phyloP scores from a whole-genome alignment of 169 alveolate species.

The Plasmodium relictum region DNA sequence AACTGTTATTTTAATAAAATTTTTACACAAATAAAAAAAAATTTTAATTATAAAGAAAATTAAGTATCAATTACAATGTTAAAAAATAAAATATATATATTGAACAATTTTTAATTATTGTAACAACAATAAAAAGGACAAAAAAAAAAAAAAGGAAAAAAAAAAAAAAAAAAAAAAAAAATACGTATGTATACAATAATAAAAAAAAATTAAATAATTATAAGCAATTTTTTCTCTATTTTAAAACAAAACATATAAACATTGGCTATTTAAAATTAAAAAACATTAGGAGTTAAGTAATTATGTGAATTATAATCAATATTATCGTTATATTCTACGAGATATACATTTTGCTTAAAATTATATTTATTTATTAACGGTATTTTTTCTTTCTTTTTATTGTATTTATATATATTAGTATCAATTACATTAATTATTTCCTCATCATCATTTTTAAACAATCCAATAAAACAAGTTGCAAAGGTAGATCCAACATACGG shows the following conservation, averaged over 20 bases:
- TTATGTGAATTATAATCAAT: constrained; percentile 38
- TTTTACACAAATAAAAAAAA: constrained; percentile 54
- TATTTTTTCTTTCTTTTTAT: constrained; percentile 30
- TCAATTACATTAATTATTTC: constrained; percentile 58
- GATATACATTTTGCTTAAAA: constrained; percentile 46
- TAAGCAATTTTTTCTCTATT: too few species aligned
- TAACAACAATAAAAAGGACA: constrained; percentile 20
- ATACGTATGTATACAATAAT: too few species aligned
- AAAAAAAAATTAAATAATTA: too few species aligned
- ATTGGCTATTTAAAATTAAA: constrained; percentile 49
- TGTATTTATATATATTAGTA: constrained; percentile 33
- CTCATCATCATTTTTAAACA: constrained; percentile 46
- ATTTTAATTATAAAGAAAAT: neutral
- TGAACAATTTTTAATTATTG: constrained; percentile 53
- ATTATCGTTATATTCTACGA: constrained; percentile 52
- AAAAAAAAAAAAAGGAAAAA: neutral
- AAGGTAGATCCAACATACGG: constrained; percentile 66
- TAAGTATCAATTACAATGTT: neutral
- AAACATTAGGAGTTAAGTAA: constrained; percentile 35
- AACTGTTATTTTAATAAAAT: constrained; percentile 75
- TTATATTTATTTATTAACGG: constrained; percentile 47
- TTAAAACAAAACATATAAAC: too few species aligned
- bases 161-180: constrained; percentile 3
- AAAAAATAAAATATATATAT: neutral
- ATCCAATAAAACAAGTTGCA: constrained; percentile 34